Evolutionary conservation across 768 basidiomycete species (phyloP).

Genomic region (Termitomyces sp.): DNA sequence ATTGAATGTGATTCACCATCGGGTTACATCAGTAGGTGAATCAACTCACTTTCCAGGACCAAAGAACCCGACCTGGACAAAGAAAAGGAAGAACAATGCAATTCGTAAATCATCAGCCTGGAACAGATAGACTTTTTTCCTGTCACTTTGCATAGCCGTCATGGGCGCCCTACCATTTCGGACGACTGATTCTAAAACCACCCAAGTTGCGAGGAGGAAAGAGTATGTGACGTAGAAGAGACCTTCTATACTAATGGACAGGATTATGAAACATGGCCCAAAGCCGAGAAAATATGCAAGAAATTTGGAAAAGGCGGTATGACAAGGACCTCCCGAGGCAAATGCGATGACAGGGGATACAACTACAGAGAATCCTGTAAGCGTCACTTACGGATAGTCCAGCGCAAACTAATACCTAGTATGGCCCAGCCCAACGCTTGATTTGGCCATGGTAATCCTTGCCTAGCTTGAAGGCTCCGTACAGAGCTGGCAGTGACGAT

Average conservation of each 20-base stretch:
- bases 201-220: slow-evolving; percentile 59
- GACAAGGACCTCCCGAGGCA: slow-evolving; percentile 26
- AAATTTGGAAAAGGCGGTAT: slow-evolving; percentile 43
- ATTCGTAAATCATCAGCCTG: slow-evolving; percentile 62
- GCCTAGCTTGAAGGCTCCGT: slow-evolving; percentile 54
- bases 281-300: slow-evolving; percentile 66
- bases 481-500: slow-evolving; percentile 55
- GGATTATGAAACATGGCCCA: slow-evolving; percentile 67
- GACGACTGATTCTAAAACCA: slow-evolving; percentile 47
- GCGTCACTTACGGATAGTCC: not conserved
- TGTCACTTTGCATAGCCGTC: slow-evolving; percentile 1
- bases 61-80: slow-evolving; percentile 84
- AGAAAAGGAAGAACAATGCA: slow-evolving; percentile 79
- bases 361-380: slow-evolving; percentile 19
- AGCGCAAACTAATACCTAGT: slow-evolving; percentile 37
- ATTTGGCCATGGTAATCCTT: slow-evolving; percentile 55
- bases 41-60: slow-evolving; percentile 73
- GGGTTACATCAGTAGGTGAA: not conserved
- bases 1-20: not conserved
- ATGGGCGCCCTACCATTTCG: slow-evolving; percentile 8
- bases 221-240: slow-evolving; percentile 72
- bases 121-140: slow-evolving; percentile 34
- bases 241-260: slow-evolving; percentile 80
- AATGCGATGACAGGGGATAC: slow-evolving; percentile 49
- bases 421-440: slow-evolving; percentile 62